A percentile compares a stretch with the other conserved stretches of the same genome.
phyloP scores from a whole-genome alignment of 2,329 filamentous ascomycete genomes.

The Phyllachora maydis region DNA sequence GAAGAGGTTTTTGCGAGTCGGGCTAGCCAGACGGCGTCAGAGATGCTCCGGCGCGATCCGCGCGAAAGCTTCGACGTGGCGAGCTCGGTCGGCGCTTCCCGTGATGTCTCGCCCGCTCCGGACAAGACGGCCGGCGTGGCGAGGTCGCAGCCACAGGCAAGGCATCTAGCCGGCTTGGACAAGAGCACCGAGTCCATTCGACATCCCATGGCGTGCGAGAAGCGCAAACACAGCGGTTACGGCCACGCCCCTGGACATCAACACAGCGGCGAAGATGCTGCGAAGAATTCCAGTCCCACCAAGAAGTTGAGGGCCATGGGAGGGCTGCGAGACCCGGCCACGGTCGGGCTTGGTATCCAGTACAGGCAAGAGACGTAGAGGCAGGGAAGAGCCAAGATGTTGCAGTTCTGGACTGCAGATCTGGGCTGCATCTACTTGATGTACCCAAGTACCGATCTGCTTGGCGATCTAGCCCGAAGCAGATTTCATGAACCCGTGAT shows the following conservation, averaged over 20 bases:
- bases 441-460: too few species aligned
- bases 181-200: conserved; percentile 14
- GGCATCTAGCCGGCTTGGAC: conserved; percentile 22
- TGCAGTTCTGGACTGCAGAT: too few species aligned
- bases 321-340: conserved; percentile 13
- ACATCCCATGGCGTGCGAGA: conserved; percentile 19
- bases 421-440: too few species aligned
- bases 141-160: too few species aligned
- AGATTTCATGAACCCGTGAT: too few species aligned
- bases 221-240: conserved; percentile 26
- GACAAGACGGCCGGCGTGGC: conserved; percentile 24
- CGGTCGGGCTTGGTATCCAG: conserved; percentile 31
- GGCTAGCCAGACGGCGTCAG: conserved; percentile 57
- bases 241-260: conserved; percentile 4
- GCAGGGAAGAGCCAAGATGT: too few species aligned
- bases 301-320: conserved; percentile 28
- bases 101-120: conserved; percentile 21
- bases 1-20: conserved; percentile 53
- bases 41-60: conserved; percentile 45
- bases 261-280: too few species aligned
- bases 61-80: conserved; percentile 29
- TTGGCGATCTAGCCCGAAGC: too few species aligned
- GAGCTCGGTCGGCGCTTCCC: conserved; percentile 18
- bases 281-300: conserved; percentile 25
- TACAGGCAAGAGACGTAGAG: conserved; percentile 12